Percentiles rank a stretch among this genome's conserved stretches.
These are phyloP conservation scores for Penicillium arizonense DNA, from an alignment of 495 filamentous ascomycete species.

Conservation along the genomic window DNA sequence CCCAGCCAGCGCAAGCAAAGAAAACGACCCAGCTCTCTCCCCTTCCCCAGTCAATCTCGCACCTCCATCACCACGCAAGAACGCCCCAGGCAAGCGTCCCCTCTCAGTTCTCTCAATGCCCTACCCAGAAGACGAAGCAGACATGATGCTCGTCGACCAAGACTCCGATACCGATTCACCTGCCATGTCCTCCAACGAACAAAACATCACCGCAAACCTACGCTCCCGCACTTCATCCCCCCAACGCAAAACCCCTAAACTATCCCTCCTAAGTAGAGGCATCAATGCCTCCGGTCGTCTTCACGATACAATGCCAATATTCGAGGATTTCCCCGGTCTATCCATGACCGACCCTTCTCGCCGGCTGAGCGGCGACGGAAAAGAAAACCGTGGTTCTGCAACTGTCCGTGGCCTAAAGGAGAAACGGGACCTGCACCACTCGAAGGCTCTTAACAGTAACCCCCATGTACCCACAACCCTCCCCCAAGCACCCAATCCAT, in stretches of 20 bases:
- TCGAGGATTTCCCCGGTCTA: slow-evolving; percentile 35
- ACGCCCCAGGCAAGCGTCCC: slow-evolving; percentile 39
- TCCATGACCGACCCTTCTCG: slow-evolving; percentile 14
- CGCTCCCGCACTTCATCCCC: slow-evolving; percentile 9
- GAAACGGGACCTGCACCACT: background rate
- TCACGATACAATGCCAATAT: slow-evolving; percentile 36
- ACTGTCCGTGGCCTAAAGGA: slow-evolving; percentile 12
- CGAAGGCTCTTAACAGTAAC: background rate
- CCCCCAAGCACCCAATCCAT: background rate
- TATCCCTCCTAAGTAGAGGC: slow-evolving; percentile 25
- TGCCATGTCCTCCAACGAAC: slow-evolving; percentile 29
- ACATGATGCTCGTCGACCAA: slow-evolving; percentile 28
- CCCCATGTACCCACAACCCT: background rate
- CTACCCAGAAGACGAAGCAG: slow-evolving; percentile 22
- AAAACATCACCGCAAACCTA: slow-evolving; percentile 43
- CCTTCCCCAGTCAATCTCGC: slow-evolving; percentile 32
- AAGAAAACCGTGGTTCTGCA: slow-evolving; percentile 30
- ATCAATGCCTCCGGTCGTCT: slow-evolving; percentile 26
- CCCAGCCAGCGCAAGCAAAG: slow-evolving; percentile 38
- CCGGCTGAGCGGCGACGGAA: slow-evolving; percentile 27
- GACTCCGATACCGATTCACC: slow-evolving; percentile 20
- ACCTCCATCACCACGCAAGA: slow-evolving; percentile 34
- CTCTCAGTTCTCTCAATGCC: slow-evolving; percentile 38
- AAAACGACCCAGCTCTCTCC: slow-evolving; percentile 50
- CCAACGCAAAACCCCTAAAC: slow-evolving; percentile 29